Base-by-base conservation (phyloP, 371 early-diverging fungal species). In the Haplosporangium sp. region DNA sequence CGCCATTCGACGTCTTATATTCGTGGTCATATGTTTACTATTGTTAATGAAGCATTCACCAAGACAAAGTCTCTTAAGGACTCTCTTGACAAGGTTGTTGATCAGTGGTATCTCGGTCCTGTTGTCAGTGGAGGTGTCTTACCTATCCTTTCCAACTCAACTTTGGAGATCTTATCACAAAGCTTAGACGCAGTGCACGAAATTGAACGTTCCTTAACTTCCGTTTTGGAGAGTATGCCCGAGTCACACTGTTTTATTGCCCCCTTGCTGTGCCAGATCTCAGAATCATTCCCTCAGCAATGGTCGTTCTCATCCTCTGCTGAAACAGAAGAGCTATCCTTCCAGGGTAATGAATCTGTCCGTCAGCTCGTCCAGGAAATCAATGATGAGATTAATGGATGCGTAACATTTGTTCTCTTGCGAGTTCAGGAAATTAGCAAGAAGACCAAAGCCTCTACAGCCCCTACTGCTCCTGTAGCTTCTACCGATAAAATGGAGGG, bases 381-480 rank as follows among this genome's bases (percentile, higher is more conserved):
- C 57, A 74, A 69, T 20, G 76, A 74, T 50, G 82, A 82, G 65
- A 69, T 82, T 50, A 61, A 82, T n/a, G 76, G 76, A 62, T 82
- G 82, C 35, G 50, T 82, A 8, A 71, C 75, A 55, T 75, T 72
- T 52, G 67, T 82, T 27, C 76, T 82, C 13, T 63, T 82, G 63
- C 65, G 82, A 20, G 76, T 82, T 9, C 82, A 82, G 61, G 71
- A 82, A 10, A 62, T 72, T 20, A 71, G 69, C 70, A 72, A 72
- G 19, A 61, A 72, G 62, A 19, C 69, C 61, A 75, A 82, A 63
- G 50, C 65, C 6, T 40, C 34, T 9, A 66, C 58, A 7, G 59
- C 57, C 10, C 69, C 58, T 34, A 45, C 53, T 37, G 68, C 69
- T 15, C 2, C 65, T 35, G 20, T 5, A n/a, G 35, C n/a, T 5